phyloP scores from a whole-genome alignment of 2,329 filamentous ascomycete species.

The Penicillium expansum region DNA sequence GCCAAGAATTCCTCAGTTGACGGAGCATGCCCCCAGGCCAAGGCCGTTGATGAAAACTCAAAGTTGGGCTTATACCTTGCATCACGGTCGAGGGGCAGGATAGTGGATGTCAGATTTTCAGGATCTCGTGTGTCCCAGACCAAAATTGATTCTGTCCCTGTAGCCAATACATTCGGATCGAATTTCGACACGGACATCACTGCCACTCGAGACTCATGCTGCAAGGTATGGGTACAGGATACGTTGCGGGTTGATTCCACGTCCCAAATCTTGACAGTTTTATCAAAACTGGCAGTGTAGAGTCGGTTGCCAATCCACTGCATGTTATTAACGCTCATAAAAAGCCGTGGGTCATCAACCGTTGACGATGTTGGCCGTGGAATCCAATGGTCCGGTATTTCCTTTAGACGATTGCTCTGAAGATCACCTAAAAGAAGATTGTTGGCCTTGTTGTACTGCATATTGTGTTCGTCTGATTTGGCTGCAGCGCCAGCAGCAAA shows the following conservation, averaged over 20 bases:
- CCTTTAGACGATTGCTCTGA: constrained; percentile 43
- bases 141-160: constrained; percentile 43
- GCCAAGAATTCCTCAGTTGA: constrained; percentile 47
- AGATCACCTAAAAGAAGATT: constrained; percentile 57
- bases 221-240: constrained; percentile 37
- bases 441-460: constrained; percentile 59
- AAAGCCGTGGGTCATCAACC: constrained; percentile 52
- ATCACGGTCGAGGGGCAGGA: constrained; percentile 25
- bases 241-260: constrained; percentile 27
- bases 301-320: constrained; percentile 51
- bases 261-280: constrained; percentile 58
- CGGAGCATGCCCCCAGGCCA: constrained; percentile 48
- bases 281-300: constrained; percentile 57
- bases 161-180: constrained; percentile 45
- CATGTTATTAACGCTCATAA: constrained; percentile 56
- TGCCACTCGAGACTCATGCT: constrained; percentile 51
- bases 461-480: constrained; percentile 54
- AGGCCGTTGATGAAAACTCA: constrained; percentile 44
- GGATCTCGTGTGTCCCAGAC: constrained; percentile 39
- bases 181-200: constrained; percentile 50
- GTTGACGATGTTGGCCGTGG: constrained; percentile 42
- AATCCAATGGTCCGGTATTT: constrained; percentile 55
- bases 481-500: constrained; percentile 60
- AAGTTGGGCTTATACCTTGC: constrained; percentile 30
- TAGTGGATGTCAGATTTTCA: constrained; percentile 21